phyloP scores from a whole-genome alignment of 2,329 filamentous ascomycete species.

The Penicillium fuscoglaucum region DNA sequence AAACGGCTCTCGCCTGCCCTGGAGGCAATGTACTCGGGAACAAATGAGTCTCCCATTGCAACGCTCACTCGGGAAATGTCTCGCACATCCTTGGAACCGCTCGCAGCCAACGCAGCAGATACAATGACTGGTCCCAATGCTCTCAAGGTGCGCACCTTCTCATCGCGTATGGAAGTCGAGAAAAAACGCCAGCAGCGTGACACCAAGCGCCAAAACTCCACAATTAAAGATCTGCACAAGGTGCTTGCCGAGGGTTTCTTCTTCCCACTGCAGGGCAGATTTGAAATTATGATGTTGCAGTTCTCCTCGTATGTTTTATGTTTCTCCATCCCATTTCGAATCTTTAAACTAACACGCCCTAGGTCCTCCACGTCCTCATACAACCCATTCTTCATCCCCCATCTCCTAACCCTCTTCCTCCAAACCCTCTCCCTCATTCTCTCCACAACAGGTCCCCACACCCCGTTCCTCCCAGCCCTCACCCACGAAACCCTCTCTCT shows the following conservation, averaged over 20 bases:
- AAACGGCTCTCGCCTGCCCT: slow-evolving; percentile 74
- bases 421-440: slow-evolving; percentile 83
- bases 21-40: slow-evolving; percentile 66
- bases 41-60: slow-evolving; percentile 59
- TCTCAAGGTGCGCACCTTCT: slow-evolving; percentile 88
- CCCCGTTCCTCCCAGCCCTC: slow-evolving; percentile 72
- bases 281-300: slow-evolving; percentile 64
- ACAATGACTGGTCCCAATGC: slow-evolving; percentile 74
- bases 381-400: slow-evolving; percentile 70
- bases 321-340: not conserved
- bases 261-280: slow-evolving; percentile 78
- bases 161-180: slow-evolving; percentile 69
- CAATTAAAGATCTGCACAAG: slow-evolving; percentile 75
- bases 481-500: slow-evolving; percentile 82
- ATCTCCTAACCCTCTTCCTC: slow-evolving; percentile 75
- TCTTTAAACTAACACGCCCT: slow-evolving; percentile 9
- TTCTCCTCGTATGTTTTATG: slow-evolving; percentile 47
- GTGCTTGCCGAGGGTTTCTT: slow-evolving; percentile 78
- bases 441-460: slow-evolving; percentile 78
- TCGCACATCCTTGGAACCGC: slow-evolving; percentile 72
- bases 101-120: slow-evolving; percentile 81
- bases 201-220: slow-evolving; percentile 54
- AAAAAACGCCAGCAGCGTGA: slow-evolving; percentile 50
- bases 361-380: slow-evolving; percentile 42
- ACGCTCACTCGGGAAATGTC: slow-evolving; percentile 67